These are phyloP conservation scores for Lasiodiplodia hormozganensis DNA, from an alignment of 2,329 filamentous ascomycete species.

Conservation along the genomic window DNA sequence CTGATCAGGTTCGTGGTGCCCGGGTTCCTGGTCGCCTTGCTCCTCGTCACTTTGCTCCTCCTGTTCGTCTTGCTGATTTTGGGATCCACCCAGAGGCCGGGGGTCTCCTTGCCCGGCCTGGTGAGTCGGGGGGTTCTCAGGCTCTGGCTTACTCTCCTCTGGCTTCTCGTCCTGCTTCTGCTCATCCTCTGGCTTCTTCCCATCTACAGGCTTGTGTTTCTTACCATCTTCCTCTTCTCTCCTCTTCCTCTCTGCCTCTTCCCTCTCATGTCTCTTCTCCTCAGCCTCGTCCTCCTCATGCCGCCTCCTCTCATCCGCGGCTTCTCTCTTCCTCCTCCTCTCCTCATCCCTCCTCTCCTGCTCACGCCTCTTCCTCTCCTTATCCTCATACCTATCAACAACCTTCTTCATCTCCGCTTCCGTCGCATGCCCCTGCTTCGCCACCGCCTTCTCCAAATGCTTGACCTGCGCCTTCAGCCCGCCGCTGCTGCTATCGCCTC, in stretches of 20 bases:
- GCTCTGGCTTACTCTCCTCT: background rate
- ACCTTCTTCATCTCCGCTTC: background rate
- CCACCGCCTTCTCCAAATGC: background rate
- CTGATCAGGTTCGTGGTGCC: background rate
- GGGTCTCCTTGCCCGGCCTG: background rate
- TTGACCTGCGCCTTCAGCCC: background rate
- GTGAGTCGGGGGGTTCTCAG: background rate
- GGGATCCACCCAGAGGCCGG: background rate
- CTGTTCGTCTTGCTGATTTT: background rate
- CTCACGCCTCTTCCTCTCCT: background rate
- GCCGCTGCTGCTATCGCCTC: background rate
- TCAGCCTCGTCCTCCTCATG: background rate
- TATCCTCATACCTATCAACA: background rate
- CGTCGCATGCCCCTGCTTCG: background rate
- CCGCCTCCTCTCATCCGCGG: background rate
- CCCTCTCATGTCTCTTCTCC: background rate
- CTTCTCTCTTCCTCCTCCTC: background rate
- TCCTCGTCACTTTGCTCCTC: background rate
- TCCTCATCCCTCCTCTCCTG: background rate
- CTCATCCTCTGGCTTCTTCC: background rate
- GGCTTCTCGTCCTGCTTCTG: background rate
- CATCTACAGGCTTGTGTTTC: background rate
- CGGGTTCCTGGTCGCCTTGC: background rate
- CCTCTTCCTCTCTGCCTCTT: background rate
- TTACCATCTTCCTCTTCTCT: too few species aligned